Evolutionary conservation across 345 rosid genomes (phyloP), one percentile per base, ranked within the genome.

Genomic region (Viola odorata): DNA sequence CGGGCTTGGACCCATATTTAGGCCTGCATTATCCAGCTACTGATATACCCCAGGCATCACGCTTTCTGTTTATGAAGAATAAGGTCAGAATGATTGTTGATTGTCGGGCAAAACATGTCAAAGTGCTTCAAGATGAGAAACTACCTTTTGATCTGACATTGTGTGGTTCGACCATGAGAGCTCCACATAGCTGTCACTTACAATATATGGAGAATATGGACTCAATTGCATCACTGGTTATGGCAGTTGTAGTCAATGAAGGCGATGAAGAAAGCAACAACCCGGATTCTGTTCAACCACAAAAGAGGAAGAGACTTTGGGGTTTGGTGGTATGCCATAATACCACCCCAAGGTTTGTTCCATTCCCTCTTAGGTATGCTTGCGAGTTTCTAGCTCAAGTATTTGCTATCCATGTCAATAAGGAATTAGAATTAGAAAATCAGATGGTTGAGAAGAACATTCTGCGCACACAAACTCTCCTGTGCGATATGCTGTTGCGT

Each of bases 21-120:
- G 98, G 98, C n/a, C 68, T 92, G 77, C 98, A 92, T 65, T 92
- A 92, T 77, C 98, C 98, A 32, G 98, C 98, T 71, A 89, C 96
- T 0, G 98, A 92, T 63, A 89, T 92, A 55, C 98, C 98, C 62
- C 98, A 92, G 69, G 96, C 98, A 14, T 81, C 96, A 17, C 85
- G 98, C 51, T 92, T 92, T 71, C 75, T 92, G 23, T 89, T 92
- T 75, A 87, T 87, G 96, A 92, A 92, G 84, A 92, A 92, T 74
- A 92, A 87, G 76, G 96, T 92, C 37, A 78, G 98, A 37, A 84
- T 89, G 94, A 92, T 92, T 53, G 98, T 92, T 66, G 96, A 92
- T 70, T 92, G 96, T 67, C 74, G 69, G 36, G 98, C 96, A 60
- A 92, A 84, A 73, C 96, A 85, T 57, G 88, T 86, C 58, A 78